Conservation (phyloP, 1,284 basidiomycete genomes). For the Moniliophthora roreri region DNA sequence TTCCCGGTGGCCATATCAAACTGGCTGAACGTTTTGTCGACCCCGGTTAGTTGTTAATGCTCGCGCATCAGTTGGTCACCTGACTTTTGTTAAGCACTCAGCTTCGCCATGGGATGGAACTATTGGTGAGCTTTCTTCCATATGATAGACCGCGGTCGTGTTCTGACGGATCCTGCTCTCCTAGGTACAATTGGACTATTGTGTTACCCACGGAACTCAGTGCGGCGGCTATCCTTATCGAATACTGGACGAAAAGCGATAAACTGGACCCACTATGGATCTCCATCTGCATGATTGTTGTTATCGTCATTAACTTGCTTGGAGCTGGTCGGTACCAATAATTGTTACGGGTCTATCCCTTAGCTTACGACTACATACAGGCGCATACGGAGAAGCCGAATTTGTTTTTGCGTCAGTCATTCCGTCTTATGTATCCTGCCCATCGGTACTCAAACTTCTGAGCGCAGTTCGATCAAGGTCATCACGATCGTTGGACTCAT, state of each 20-base stretch:
- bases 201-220: slow-evolving; percentile 78
- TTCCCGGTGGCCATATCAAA: neutral
- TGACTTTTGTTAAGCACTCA: slow-evolving; percentile 79
- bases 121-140: slow-evolving; percentile 32
- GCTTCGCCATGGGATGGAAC: slow-evolving; percentile 84
- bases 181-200: slow-evolving; percentile 63
- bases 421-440: neutral
- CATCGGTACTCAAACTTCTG: neutral
- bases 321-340: no score
- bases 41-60: slow-evolving; percentile 3
- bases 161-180: neutral
- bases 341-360: slow-evolving; percentile 21
- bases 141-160: neutral
- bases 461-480: slow-evolving; percentile 70
- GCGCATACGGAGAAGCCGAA: slow-evolving; percentile 72
- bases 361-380: slow-evolving; percentile 24
- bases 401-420: slow-evolving; percentile 61
- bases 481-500: slow-evolving; percentile 69
- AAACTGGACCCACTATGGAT: slow-evolving; percentile 75
- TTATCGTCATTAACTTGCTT: slow-evolving; percentile 74
- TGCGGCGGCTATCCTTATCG: slow-evolving; percentile 77
- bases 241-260: slow-evolving; percentile 56
- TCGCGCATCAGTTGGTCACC: slow-evolving; percentile 30
- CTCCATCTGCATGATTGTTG: slow-evolving; percentile 64
- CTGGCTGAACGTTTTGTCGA: slow-evolving; percentile 43